A percentile compares a stretch with the other conserved stretches of the same genome.
These are phyloP conservation scores for Posidonia australis DNA, from an alignment of 106 monocot species.

Conservation along the genomic window DNA sequence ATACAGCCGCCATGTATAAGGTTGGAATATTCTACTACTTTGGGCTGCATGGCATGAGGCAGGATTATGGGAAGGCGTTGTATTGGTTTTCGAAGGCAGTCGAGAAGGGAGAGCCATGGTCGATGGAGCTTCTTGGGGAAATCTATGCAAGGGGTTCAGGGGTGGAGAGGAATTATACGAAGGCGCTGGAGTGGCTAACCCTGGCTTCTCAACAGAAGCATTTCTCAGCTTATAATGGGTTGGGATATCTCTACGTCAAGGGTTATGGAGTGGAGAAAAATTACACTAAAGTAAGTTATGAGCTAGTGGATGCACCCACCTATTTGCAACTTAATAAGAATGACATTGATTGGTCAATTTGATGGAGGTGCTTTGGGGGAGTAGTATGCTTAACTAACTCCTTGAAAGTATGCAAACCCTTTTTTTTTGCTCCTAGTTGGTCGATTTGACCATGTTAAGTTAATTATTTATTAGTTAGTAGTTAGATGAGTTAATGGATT, in stretches of 20 bases:
- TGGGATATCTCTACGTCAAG: slow-evolving; percentile 93
- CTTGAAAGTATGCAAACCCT: too few relatives aligned
- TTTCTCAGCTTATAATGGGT: slow-evolving; percentile 84
- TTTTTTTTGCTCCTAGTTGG: too few relatives aligned
- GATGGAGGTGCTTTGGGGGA: too few relatives aligned
- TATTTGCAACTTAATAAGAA: too few relatives aligned
- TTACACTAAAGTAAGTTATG: slow-evolving; percentile 62
- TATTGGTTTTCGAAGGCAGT: slow-evolving; percentile 75
- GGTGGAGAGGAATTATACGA: slow-evolving; percentile 78
- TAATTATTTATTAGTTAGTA: too few relatives aligned
- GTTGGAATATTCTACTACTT: slow-evolving; percentile 82
- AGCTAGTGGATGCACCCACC: too few relatives aligned
- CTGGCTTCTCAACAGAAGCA: slow-evolving; percentile 52
- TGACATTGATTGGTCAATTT: too few relatives aligned
- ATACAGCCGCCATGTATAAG: slow-evolving; percentile 53
- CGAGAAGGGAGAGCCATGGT: slow-evolving; percentile 66
- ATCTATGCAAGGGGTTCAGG: slow-evolving; percentile 91
- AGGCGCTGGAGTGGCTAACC: slow-evolving; percentile 73
- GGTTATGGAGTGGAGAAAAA: slow-evolving; percentile 91
- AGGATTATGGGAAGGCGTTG: slow-evolving; percentile 57
- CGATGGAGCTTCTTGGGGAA: slow-evolving; percentile 88
- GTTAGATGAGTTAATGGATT: too few relatives aligned
- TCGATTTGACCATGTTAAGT: too few relatives aligned
- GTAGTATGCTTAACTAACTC: neutral
- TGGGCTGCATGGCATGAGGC: slow-evolving; percentile 67